These are phyloP conservation scores for Neoarthrinium moseri DNA, from an alignment of 2,329 filamentous ascomycete genomes.

Conservation along the genomic window DNA sequence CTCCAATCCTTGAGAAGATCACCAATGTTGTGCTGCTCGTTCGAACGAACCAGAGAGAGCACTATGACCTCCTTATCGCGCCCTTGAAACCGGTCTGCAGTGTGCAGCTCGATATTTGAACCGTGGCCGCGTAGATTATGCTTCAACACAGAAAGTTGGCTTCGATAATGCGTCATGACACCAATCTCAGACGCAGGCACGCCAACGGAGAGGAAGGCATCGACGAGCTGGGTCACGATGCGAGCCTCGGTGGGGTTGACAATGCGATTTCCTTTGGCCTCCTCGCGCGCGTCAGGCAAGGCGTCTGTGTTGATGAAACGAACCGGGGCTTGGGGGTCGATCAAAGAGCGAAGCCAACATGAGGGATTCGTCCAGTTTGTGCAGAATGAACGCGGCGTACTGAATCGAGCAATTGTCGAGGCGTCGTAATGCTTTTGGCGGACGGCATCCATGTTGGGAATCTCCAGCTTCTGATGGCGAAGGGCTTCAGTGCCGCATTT, in stretches of 20 bases:
- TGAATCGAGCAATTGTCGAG: conserved; percentile 38
- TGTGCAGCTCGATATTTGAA: conserved; percentile 83
- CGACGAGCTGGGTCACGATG: conserved; percentile 77
- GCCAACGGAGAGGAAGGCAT: conserved; percentile 73
- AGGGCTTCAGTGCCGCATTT: conserved; percentile 84
- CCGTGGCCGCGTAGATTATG: conserved; percentile 62
- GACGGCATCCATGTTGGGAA: conserved; percentile 66
- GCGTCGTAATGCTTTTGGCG: conserved; percentile 58
- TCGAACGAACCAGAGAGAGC: conserved; percentile 83
- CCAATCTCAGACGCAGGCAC: conserved; percentile 77
- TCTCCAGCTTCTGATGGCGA: conserved; percentile 63
- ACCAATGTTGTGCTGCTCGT: conserved; percentile 79
- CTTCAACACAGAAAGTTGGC: conserved; percentile 81
- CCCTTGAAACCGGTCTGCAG: conserved; percentile 94
- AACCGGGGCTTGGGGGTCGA: conserved; percentile 71
- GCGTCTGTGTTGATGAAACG: conserved; percentile 88
- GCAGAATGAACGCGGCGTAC: conserved; percentile 54
- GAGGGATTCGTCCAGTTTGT: conserved; percentile 40
- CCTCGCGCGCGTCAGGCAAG: conserved; percentile 66
- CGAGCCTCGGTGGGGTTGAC: conserved; percentile 83
- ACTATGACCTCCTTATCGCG: conserved; percentile 93
- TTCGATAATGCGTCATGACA: conserved; percentile 95
- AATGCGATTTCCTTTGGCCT: conserved; percentile 78
- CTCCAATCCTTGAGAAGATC: conserved; percentile 90
- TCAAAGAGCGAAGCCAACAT: conserved; percentile 77